Conservation (phyloP, 2,329 filamentous ascomycete genomes). For the Stemphylium vesicarium region DNA sequence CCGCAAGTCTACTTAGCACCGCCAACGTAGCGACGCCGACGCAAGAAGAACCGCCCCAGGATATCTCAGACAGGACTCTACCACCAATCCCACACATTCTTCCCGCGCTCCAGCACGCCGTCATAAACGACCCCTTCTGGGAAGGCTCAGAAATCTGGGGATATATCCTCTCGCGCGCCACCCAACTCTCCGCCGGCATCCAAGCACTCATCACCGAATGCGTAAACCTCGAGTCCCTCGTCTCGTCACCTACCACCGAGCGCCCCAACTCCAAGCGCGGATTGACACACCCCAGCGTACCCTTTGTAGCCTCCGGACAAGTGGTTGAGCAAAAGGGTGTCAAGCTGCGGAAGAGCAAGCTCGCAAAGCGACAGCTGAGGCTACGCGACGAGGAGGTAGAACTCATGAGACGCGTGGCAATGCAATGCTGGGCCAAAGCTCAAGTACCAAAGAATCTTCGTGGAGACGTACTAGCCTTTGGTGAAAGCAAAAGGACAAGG, state of each 20-base stretch:
- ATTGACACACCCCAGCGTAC: conserved; percentile 25
- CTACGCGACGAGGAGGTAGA: conserved; percentile 53
- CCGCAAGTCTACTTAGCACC: conserved; percentile 52
- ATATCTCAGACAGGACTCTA: conserved; percentile 18
- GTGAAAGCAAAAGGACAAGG: conserved; percentile 29
- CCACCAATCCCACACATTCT: conserved; percentile 50
- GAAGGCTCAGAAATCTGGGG: conserved; percentile 48
- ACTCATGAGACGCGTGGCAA: conserved; percentile 51
- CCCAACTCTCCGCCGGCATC: conserved; percentile 51
- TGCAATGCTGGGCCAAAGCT: conserved; percentile 52
- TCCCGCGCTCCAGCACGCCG: conserved; percentile 50
- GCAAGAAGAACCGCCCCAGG: conserved; percentile 11
- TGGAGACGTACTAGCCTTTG: conserved; percentile 26
- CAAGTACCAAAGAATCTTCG: conserved; percentile 36
- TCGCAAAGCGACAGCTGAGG: conserved; percentile 55
- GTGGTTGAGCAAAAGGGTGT: conserved; percentile 32
- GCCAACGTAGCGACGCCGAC: conserved; percentile 14
- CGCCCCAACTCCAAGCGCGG: conserved; percentile 26
- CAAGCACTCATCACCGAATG: conserved; percentile 56
- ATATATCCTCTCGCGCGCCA: conserved; percentile 53
- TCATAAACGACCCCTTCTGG: conserved; percentile 54
- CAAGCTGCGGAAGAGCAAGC: conserved; percentile 47
- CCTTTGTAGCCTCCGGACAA: conserved; percentile 10
- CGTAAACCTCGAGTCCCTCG: conserved; percentile 51
- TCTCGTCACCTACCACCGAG: conserved; percentile 36